Base-by-base conservation (phyloP, 148 eudicot genomes). In the Fagopyrum homotropicum region DNA sequence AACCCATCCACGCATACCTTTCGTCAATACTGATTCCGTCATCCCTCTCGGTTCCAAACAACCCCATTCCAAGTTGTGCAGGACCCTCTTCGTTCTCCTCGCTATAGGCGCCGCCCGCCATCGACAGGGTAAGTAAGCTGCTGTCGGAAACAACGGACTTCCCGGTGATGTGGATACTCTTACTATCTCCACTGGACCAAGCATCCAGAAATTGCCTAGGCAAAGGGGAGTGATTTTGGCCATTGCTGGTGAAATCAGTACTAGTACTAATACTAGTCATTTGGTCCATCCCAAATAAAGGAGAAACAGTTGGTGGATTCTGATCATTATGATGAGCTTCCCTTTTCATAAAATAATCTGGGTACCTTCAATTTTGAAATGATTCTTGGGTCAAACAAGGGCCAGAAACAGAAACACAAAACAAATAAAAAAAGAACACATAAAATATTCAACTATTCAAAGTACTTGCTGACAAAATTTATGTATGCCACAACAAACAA, bases 191-290 rank as follows among this genome's bases (percentile, higher is more conserved):
- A 7, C 80, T 72, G 44, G 91, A 86, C 97, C 93, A 91, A 15
- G 88, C 90, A 75, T 91, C 94, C 45, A 91, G 90, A 82, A 91
- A 91, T 75, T 83, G 88, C 86, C 90, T 83, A 9, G 89, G 73
- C 8, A 72, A 79, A 17, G 80, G 77, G 51, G 56, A 51, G 9
- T 76, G 79, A 22, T 29, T 35, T 9, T 79, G 57, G 11, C 59
- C 78, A 35, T 56, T 60, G 22, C 48, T 75, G 68, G 30, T 66
- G 71, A 75, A 57, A 40, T 10, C 19, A 64, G 40, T 35, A 35
- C 40, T 35, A 35, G 40, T 35, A 35, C 49, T 45, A 19, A 17
- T n/a, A 66, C 73, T 77, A 40, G 51, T 68, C 57, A 73, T 50
- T 54, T 72, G 77, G 4, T 81, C 86, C 78, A 80, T 79, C 79